Evolutionary conservation across 192 early-diverging fungal genomes (phyloP).

Genomic region (Coemansia sp.): DNA sequence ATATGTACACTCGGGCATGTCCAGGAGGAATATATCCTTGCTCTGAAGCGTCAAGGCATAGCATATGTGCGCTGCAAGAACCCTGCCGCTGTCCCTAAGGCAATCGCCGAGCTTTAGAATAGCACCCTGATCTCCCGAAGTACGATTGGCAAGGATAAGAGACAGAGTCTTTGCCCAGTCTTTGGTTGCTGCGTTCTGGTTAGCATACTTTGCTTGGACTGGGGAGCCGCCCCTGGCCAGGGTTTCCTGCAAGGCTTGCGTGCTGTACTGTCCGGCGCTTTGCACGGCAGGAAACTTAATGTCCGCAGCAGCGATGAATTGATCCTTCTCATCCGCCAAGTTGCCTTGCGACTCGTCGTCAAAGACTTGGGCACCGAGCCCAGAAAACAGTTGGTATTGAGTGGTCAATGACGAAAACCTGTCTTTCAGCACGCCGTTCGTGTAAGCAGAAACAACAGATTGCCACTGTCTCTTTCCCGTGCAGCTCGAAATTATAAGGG

Average conservation of each 20-base stretch:
- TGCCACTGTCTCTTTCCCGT: conserved; percentile 82
- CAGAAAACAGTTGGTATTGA: conserved; percentile 69
- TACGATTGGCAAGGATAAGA: conserved; percentile 84
- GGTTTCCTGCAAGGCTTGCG: not conserved
- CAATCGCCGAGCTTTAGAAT: conserved; percentile 79
- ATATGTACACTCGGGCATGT: conserved; percentile 63
- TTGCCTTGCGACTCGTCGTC: conserved; percentile 5
- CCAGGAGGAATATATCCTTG: conserved; percentile 56
- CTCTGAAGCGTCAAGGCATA: conserved; percentile 64
- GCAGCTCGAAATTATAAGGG: conserved; percentile 84
- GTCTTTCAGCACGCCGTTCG: conserved; percentile 54
- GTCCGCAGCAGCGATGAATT: conserved; percentile 37
- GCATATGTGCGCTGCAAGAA: conserved; percentile 77
- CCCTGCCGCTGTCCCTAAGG: conserved; percentile 57
- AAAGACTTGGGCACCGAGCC: conserved; percentile 55
- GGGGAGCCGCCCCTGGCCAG: not conserved
- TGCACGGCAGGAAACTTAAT: conserved; percentile 3
- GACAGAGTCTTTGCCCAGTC: conserved; percentile 75
- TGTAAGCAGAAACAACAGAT: conserved; percentile 73
- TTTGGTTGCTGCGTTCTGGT: not conserved
- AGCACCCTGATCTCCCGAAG: conserved; percentile 65
- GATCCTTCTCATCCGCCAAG: not conserved
- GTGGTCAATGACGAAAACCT: conserved; percentile 56
- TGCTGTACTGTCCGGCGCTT: not conserved
- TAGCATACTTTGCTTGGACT: not conserved